A percentile compares a stretch with the other conserved stretches of the same genome.
Evolutionary conservation across 1,139 yeast species (phyloP).

Genomic region (Debaryomyces udenii): DNA sequence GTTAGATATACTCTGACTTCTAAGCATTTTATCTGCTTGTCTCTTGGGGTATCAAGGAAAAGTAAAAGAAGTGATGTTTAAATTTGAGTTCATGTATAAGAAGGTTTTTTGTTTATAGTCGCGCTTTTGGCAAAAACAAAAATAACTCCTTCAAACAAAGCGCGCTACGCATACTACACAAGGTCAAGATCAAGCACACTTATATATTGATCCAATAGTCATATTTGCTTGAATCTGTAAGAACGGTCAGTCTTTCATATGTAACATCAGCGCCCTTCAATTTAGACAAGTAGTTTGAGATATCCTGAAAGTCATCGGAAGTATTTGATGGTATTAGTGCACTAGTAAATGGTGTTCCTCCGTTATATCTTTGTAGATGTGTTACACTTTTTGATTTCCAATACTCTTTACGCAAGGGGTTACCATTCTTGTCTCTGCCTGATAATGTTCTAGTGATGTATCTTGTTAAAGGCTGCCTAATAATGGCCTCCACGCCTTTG

Average conservation of each 20-base stretch:
- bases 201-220: slow-evolving; percentile 20
- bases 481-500: slow-evolving; percentile 30
- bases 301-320: slow-evolving; percentile 14
- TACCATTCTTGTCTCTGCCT: slow-evolving; percentile 44
- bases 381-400: slow-evolving; percentile 29
- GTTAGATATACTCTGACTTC: slow-evolving; percentile 36
- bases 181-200: background rate
- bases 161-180: slow-evolving; percentile 6
- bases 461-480: slow-evolving; percentile 41
- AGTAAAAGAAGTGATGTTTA: background rate
- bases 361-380: slow-evolving; percentile 28
- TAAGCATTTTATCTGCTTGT: slow-evolving; percentile 24
- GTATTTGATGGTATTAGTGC: slow-evolving; percentile 23
- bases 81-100: background rate
- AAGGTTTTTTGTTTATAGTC: slow-evolving; percentile 6
- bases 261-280: slow-evolving; percentile 6
- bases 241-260: slow-evolving; percentile 15
- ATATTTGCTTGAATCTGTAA: slow-evolving; percentile 19
- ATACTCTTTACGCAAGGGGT: slow-evolving; percentile 36
- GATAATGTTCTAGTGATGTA: slow-evolving; percentile 38
- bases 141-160: slow-evolving; percentile 5
- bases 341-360: slow-evolving; percentile 29
- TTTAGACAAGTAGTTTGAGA: slow-evolving; percentile 13
- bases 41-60: background rate
- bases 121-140: slow-evolving; percentile 3